phyloP scores from a whole-genome alignment of 1,284 basidiomycete species.

The Caloboletus firmus region DNA sequence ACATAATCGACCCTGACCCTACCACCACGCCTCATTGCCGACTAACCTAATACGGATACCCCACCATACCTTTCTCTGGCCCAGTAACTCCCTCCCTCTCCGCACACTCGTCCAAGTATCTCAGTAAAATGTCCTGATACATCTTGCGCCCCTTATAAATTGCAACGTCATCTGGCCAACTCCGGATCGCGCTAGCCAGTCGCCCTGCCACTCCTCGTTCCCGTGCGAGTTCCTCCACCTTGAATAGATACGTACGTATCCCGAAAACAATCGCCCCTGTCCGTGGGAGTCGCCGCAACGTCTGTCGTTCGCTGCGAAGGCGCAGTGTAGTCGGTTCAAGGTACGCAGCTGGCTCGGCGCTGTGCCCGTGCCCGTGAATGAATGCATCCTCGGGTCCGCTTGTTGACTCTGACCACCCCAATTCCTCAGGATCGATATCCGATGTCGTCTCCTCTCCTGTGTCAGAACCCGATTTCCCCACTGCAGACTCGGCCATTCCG shows the following conservation, averaged over 20 bases:
- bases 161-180: slow-evolving; percentile 66
- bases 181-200: slow-evolving; percentile 63
- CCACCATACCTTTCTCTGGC: background rate
- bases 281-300: slow-evolving; percentile 62
- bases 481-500: slow-evolving; percentile 2
- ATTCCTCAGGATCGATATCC: slow-evolving; percentile 57
- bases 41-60: slow-evolving; percentile 17
- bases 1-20: too few species aligned
- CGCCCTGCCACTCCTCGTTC: slow-evolving; percentile 69
- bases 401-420: slow-evolving; percentile 66
- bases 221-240: slow-evolving; percentile 52
- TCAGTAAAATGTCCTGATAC: slow-evolving; percentile 46
- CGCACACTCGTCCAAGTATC: slow-evolving; percentile 48
- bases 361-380: slow-evolving; percentile 38
- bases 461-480: slow-evolving; percentile 1
- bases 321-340: slow-evolving; percentile 48
- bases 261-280: slow-evolving; percentile 73
- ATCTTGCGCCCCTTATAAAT: slow-evolving; percentile 61
- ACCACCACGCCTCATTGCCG: slow-evolving; percentile 3
- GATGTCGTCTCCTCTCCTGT: slow-evolving; percentile 11
- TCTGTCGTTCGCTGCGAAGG: slow-evolving; percentile 70
- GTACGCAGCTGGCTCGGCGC: slow-evolving; percentile 24
- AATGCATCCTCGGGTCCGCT: slow-evolving; percentile 64
- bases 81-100: slow-evolving; percentile 22
- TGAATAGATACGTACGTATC: slow-evolving; percentile 68